Base-by-base conservation (phyloP, 2,329 filamentous ascomycete genomes). In the Phyllosticta capitalensis region DNA sequence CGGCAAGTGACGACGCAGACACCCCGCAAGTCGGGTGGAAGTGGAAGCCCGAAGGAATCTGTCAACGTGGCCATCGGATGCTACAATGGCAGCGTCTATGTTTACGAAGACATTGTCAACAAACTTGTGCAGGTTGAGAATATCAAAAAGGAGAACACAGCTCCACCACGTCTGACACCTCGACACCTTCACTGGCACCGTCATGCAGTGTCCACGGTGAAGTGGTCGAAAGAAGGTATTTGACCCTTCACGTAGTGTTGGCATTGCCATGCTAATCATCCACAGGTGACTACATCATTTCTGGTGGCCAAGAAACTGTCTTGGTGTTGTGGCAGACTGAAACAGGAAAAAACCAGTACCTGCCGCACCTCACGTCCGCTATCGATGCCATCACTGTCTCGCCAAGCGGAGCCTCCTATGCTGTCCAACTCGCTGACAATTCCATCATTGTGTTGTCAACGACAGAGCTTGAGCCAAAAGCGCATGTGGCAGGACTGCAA, bases 281-380 rank as follows among this genome's bases (percentile, higher is more conserved):
- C 12, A 22, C 50, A 94, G 89, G 90, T 55, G 91, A 96, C 69
- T 99, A 99, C 72, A 76, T 99, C 61, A 86, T 99, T 56, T 97
- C 94, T 60, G 94, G 94, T 68, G 94, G 94, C 30, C 84, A 85
- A 21, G 94, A 99, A 74, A 92, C 90, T 7, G 88, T 90, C 20
- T 79, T 99, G 50, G 89, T 96, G 9, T 78, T 96, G 30, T 97
- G 92, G 92, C 94, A 99, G 74, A 79, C 96, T 60, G 89, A 95
- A 65, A 96, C 92, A 0, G 86, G 86, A 63, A 87, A 87, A 69
- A 85, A 84, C 67, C 88, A 94, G 68, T 90, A 87, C 68, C 77
- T 99, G 26, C 94, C 94, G n/a, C 91, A 97, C 80, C 80, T 99
- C 60, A 87, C 89, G 22, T 89, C 90, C 5, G 84, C 86, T 24